Percentiles rank a stretch among this genome's conserved stretches.
These are phyloP conservation scores for Galerina marginata DNA, from an alignment of 768 basidiomycete genomes.

Conservation along the genomic window DNA sequence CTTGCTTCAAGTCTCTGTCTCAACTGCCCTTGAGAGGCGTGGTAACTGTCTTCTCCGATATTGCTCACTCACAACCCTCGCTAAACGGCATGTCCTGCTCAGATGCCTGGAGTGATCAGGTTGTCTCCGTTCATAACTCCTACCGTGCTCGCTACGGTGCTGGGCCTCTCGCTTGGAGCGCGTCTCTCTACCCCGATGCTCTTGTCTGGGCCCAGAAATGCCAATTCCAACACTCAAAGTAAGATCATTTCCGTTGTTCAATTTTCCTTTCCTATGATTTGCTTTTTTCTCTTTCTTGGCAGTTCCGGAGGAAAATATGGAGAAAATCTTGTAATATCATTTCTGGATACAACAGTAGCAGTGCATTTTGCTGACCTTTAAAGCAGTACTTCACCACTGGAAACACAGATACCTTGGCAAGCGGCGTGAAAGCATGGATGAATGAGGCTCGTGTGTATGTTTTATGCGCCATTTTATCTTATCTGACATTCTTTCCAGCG, in stretches of 20 bases:
- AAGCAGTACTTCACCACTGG: constrained; percentile 22
- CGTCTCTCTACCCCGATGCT: constrained; percentile 20
- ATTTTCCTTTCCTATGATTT: no score
- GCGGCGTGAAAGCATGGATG: constrained; percentile 28
- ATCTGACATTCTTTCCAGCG: constrained; percentile 7
- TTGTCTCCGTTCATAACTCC: constrained; percentile 24
- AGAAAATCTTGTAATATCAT: constrained; percentile 27
- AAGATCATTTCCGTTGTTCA: not conserved
- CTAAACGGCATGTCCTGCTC: no score
- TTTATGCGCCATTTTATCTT: not conserved
- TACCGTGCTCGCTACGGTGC: constrained; percentile 27
- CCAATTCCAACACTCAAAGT: constrained; percentile 29
- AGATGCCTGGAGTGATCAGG: constrained; percentile 21
- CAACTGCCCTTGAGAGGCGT: no score
- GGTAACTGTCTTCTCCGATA: no score
- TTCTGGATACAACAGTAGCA: not conserved
- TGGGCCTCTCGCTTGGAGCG: constrained; percentile 23
- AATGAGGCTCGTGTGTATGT: constrained; percentile 24
- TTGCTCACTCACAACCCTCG: no score
- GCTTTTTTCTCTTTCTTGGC: not conserved
- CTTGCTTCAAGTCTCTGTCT: no score
- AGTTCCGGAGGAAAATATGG: constrained; percentile 23
- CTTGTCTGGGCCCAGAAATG: constrained; percentile 25
- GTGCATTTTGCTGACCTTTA: not conserved
- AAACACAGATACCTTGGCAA: constrained; percentile 15